Conservation (phyloP, 2,329 filamentous ascomycete genomes). For the Chaetomium sp. region DNA sequence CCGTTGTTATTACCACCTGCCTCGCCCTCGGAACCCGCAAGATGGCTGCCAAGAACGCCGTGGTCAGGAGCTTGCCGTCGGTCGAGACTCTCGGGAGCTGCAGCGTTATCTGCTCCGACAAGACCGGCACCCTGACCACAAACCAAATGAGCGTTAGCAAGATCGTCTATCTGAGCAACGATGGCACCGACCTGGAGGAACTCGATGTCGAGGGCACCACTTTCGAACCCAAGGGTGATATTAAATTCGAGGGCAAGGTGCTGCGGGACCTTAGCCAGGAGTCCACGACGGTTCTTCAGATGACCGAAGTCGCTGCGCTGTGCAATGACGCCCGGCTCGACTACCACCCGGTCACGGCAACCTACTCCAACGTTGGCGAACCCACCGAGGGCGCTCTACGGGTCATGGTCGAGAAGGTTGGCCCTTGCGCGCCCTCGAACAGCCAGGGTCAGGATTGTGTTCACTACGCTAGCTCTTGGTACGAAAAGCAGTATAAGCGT, state of each 20-base stretch:
- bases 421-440: conserved; percentile 67
- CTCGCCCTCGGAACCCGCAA: conserved; percentile 93
- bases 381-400: conserved; percentile 93
- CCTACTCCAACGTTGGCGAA: conserved; percentile 84
- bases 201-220: conserved; percentile 90
- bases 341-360: conserved; percentile 74
- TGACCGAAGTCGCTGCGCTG: conserved; percentile 70
- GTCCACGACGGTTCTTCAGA: conserved; percentile 78
- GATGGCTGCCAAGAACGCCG: conserved; percentile 98
- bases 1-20: conserved; percentile 98
- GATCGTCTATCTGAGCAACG: conserved; percentile 77
- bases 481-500: conserved; percentile 73
- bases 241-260: conserved; percentile 68
- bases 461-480: conserved; percentile 81
- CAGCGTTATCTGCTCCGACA: conserved; percentile 99
- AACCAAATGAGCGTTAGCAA: conserved; percentile 99
- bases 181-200: conserved; percentile 76
- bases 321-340: conserved; percentile 88
- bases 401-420: conserved; percentile 91
- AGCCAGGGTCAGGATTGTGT: conserved; percentile 64
- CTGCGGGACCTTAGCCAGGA: conserved; percentile 68
- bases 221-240: conserved; percentile 78
- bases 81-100: conserved; percentile 98
- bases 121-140: conserved; percentile 95
- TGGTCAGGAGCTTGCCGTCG: conserved; percentile 92